Base-by-base conservation (phyloP, 805 yeast species). In the Schizosaccharomyces osmophilus region DNA sequence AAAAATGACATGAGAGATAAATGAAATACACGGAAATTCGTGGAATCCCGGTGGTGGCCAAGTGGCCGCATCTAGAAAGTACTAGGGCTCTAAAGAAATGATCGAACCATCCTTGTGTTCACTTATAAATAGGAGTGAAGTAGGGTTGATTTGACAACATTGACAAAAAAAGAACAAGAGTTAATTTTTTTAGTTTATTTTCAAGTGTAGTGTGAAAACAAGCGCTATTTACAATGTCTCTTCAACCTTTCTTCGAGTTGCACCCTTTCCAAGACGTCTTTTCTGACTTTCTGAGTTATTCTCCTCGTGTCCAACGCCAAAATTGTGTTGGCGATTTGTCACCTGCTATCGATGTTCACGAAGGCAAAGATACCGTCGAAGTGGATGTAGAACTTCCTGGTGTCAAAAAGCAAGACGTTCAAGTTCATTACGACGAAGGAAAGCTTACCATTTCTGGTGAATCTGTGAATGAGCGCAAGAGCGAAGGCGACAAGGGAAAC, bases 381-480 rank as follows among this genome's bases (percentile, higher is more conserved):
- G 29, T 48, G 4, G 55, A 55, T 55, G 59, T 36, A 9, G 59
- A 55, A 29, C 59, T 55, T 22, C 59, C 59, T 3, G 59, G 59
- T 55, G 43, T 55, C 42, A n/a, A 24, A n/a, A 55, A 55, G 42
- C 42, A 55, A 15, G 32, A 55, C 3, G 43, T 55, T 4, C 41
- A 55, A 31, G 43, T 55, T 22, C 59, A 55, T 31, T 36, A 55
- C 26, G 59, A 55, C 15, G 31, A 24, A n/a, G 55, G 55, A 2
- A 48, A 48, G 13, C n/a, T 55, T 15, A 55, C 59, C 22, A 29
- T 55, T 31, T 32, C 43, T 55, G 59, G 59, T 32, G 59, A 55
- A 31, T n/a, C n/a, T 22, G 43, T 32, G 24, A 31, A 55, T 31
- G 55, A 48, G 32, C 24, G 55, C 24, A 48, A 48, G 55, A 19